These are phyloP conservation scores for Biscogniauxia sp. DNA, from an alignment of 2,329 filamentous ascomycete genomes.

Conservation along the genomic window DNA sequence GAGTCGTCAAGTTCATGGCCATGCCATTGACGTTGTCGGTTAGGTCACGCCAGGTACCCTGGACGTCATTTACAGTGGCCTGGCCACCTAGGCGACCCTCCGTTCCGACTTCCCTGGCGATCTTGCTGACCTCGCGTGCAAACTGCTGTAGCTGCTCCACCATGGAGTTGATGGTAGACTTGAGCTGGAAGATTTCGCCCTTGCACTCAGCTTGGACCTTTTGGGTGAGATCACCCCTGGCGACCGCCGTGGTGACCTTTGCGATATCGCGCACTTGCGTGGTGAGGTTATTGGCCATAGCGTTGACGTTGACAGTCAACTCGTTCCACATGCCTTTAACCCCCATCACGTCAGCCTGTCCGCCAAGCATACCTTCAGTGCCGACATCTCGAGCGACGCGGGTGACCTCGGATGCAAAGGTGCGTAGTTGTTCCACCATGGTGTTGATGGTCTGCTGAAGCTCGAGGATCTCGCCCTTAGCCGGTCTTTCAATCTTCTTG, in stretches of 20 bases:
- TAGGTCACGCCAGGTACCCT: constrained; percentile 95
- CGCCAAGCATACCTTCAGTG: constrained; percentile 78
- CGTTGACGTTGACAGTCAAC: constrained; percentile 80
- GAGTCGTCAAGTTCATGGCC: constrained; percentile 96
- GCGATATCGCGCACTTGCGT: constrained; percentile 95
- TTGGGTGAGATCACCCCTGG: constrained; percentile 87
- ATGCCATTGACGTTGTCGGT: constrained; percentile 97
- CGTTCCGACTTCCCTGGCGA: constrained; percentile 93
- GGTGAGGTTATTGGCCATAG: constrained; percentile 84
- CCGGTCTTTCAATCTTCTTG: constrained; percentile 79
- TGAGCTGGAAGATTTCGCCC: constrained; percentile 90
- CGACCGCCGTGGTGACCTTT: constrained; percentile 69
- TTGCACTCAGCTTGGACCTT: constrained; percentile 92
- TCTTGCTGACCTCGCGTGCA: constrained; percentile 92
- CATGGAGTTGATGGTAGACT: constrained; percentile 99
- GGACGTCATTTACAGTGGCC: constrained; percentile 91
- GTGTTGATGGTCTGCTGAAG: constrained; percentile 85
- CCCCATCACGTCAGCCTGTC: constrained; percentile 78
- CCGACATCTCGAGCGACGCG: constrained; percentile 81
- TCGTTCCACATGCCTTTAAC: constrained; percentile 90
- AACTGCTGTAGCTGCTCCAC: constrained; percentile 97
- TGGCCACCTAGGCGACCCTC: constrained; percentile 93
- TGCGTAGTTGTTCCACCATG: constrained; percentile 83
- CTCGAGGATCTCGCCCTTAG: constrained; percentile 78
- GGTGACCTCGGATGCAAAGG: constrained; percentile 81